phyloP scores from a whole-genome alignment of 164 flowering plant species.

The Brasenia schreberi region DNA sequence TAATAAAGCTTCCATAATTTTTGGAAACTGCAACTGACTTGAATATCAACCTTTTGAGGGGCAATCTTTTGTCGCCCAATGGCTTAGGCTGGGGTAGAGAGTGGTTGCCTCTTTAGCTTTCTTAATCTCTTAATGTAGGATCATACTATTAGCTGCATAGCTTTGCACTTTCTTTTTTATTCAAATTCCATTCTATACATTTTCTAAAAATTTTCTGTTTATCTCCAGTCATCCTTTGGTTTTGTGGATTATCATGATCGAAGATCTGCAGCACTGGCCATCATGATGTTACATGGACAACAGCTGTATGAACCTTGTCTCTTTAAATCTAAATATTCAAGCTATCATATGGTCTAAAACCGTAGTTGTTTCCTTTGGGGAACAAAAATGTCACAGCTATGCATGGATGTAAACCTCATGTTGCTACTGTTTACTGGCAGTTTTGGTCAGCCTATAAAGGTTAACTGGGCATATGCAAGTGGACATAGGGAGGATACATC shows the following conservation, averaged over 20 bases:
- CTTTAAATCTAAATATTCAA: too few species aligned
- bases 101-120: background rate
- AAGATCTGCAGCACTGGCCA: conserved; percentile 87
- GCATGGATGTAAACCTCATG: background rate
- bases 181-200: background rate
- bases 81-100: background rate
- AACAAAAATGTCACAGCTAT: background rate
- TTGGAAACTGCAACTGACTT: too few species aligned
- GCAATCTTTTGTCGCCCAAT: background rate
- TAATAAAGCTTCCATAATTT: too few species aligned
- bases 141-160: background rate
- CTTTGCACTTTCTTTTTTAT: background rate
- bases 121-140: background rate
- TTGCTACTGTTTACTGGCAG: conserved; percentile 21
- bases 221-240: conserved; percentile 88
- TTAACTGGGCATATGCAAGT: conserved; percentile 98
- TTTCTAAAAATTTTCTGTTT: background rate
- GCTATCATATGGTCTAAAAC: too few species aligned
- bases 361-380: background rate
- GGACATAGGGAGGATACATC: conserved; percentile 98
- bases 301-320: conserved; percentile 51
- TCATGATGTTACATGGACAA: conserved; percentile 82
- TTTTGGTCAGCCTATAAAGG: conserved; percentile 98
- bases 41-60: background rate
- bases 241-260: conserved; percentile 94